Percentiles rank a stretch among this genome's conserved stretches.
phyloP scores from a whole-genome alignment of 768 basidiomycete genomes.

The Russula compacta region DNA sequence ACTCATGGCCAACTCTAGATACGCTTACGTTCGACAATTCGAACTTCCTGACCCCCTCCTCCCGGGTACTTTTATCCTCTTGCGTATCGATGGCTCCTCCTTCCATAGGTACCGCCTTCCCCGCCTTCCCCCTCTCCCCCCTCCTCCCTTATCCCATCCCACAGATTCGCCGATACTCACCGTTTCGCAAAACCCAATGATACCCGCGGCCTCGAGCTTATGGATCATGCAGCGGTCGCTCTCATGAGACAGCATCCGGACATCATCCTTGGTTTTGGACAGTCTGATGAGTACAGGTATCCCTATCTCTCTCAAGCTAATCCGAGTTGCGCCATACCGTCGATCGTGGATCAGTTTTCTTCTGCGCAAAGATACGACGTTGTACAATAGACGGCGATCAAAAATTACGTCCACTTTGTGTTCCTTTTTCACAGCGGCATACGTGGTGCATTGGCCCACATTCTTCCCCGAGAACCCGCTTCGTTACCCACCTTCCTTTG shows the following conservation, averaged over 20 bases:
- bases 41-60: conserved; percentile 84
- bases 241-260: conserved; percentile 81
- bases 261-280: conserved; percentile 82
- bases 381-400: conserved; percentile 80
- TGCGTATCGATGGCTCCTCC: conserved; percentile 85
- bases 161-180: conserved; percentile 79
- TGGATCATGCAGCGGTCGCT: conserved; percentile 81
- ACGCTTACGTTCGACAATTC: conserved; percentile 81
- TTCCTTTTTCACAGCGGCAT: conserved; percentile 85
- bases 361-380: conserved; percentile 57
- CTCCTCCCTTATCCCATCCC: not conserved
- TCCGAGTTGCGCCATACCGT: not conserved
- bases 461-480: conserved; percentile 70
- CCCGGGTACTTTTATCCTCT: conserved; percentile 74
- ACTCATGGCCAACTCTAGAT: conserved; percentile 86
- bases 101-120: conserved; percentile 71
- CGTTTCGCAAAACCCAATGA: conserved; percentile 89
- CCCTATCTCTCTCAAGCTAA: not conserved
- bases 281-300: conserved; percentile 96
- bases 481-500: conserved; percentile 84
- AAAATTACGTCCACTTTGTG: conserved; percentile 81
- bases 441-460: conserved; percentile 75
- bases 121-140: not conserved
- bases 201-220: conserved; percentile 70
- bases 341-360: conserved; percentile 58